Conservation (phyloP, 306 rosid species). For the Cucurbita argyrosperma region DNA sequence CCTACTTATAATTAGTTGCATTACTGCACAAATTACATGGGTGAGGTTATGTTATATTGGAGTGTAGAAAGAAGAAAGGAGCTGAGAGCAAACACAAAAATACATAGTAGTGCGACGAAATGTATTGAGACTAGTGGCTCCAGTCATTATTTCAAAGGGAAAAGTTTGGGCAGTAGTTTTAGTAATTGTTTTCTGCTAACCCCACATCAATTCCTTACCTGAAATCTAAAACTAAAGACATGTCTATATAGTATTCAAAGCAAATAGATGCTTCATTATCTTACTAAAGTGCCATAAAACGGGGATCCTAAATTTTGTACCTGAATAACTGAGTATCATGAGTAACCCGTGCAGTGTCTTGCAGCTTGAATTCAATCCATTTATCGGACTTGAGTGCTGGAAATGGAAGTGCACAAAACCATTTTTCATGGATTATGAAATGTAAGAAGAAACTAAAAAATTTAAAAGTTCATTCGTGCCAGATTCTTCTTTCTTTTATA, state of each 20-base stretch:
- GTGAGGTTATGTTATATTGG: background rate
- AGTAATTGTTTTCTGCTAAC: background rate
- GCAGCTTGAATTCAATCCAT: slow-evolving; percentile 79
- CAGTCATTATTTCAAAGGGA: background rate
- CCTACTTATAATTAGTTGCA: background rate
- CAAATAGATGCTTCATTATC: background rate
- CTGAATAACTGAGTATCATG: slow-evolving; percentile 74
- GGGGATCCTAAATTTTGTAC: slow-evolving; percentile 15
- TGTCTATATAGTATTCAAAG: slow-evolving; percentile 1
- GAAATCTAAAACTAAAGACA: background rate
- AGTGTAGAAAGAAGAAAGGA: background rate
- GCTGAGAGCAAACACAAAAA: background rate
- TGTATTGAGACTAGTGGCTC: background rate
- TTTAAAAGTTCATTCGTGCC: background rate
- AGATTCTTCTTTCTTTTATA: background rate
- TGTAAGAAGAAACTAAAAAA: background rate
- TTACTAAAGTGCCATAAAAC: background rate
- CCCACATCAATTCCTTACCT: background rate
- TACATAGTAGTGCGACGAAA: background rate
- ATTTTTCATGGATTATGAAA: background rate
- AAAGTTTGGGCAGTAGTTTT: background rate
- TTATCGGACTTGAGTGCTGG: slow-evolving; percentile 60
- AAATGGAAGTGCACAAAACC: slow-evolving; percentile 2
- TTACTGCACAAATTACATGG: background rate
- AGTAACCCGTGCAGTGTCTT: slow-evolving; percentile 82